A percentile compares a stretch with the other conserved stretches of the same genome.
Evolutionary conservation across 768 basidiomycete species (phyloP).

Genomic region (Mycena pura): DNA sequence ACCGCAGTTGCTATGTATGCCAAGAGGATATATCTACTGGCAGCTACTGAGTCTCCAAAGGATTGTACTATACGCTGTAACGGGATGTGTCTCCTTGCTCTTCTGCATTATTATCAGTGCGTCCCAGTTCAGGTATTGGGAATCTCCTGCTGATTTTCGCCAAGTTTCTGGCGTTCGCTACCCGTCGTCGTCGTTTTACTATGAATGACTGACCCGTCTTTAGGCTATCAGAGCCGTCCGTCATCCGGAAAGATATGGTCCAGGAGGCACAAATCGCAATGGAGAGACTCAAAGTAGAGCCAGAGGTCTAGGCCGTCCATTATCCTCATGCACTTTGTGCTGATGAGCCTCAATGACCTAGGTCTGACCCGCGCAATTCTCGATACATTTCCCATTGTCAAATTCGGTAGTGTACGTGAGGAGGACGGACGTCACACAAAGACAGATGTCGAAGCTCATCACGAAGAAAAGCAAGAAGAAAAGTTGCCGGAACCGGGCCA

Average conservation of each 20-base stretch:
- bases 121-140: neutral
- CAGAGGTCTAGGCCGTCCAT: conserved; percentile 9
- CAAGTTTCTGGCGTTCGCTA: conserved; percentile 70
- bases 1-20: conserved; percentile 79
- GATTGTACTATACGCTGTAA: conserved; percentile 88
- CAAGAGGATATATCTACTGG: neutral
- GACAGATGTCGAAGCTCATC: conserved; percentile 38
- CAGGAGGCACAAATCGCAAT: conserved; percentile 52
- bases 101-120: conserved; percentile 78
- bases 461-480: neutral
- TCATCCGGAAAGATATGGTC: conserved; percentile 92
- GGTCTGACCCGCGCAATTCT: conserved; percentile 92
- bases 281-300: conserved; percentile 55
- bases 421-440: conserved; percentile 4
- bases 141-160: too few species aligned
- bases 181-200: neutral
- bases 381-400: conserved; percentile 94
- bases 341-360: neutral
- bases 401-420: conserved; percentile 59
- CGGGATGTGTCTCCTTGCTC: conserved; percentile 84
- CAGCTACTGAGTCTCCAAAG: conserved; percentile 41
- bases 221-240: conserved; percentile 83
- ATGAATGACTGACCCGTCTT: neutral
- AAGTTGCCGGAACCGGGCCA: neutral
- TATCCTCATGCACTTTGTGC: neutral